Conservation (phyloP, 768 basidiomycete genomes). For the Psilocybe sp. region DNA sequence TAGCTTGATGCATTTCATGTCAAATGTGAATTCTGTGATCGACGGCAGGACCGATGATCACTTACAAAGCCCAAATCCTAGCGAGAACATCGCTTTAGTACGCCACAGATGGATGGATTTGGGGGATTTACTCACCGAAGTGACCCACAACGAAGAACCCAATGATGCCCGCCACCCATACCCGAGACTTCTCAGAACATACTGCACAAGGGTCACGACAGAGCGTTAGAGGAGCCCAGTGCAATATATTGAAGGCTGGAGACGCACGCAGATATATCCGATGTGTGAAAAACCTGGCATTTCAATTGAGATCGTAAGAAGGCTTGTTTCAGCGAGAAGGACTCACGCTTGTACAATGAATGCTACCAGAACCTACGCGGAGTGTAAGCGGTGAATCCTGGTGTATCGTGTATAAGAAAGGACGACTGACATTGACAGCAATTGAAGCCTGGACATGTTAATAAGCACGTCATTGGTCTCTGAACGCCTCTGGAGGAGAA, state of each 20-base stretch:
- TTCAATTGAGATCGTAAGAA: not conserved
- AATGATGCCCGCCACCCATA: no score
- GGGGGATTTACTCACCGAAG: no score
- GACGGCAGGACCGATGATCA: no score
- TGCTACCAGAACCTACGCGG: slow-evolving; percentile 34
- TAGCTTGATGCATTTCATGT: no score
- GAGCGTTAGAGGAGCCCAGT: not conserved
- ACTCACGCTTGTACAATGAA: slow-evolving; percentile 41
- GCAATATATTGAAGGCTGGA: not conserved
- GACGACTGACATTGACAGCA: slow-evolving; percentile 31
- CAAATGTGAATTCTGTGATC: no score
- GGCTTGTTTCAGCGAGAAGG: not conserved
- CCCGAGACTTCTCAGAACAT: slow-evolving; percentile 19
- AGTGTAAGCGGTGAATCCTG: not conserved
- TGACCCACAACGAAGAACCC: no score
- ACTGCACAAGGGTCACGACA: slow-evolving; percentile 31
- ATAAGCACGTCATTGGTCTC: not conserved
- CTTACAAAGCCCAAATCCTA: no score
- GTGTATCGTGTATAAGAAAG: not conserved
- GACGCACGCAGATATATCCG: slow-evolving; percentile 37
- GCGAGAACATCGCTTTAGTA: no score
- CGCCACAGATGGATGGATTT: no score
- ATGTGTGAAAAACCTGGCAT: slow-evolving; percentile 35
- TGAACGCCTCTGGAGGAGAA: not conserved
- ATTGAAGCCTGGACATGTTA: slow-evolving; percentile 28